Percentiles rank a stretch among this genome's conserved stretches.
Evolutionary conservation across 2,329 filamentous ascomycete species (phyloP).

Genomic region (Paraconiothyrium sp.): DNA sequence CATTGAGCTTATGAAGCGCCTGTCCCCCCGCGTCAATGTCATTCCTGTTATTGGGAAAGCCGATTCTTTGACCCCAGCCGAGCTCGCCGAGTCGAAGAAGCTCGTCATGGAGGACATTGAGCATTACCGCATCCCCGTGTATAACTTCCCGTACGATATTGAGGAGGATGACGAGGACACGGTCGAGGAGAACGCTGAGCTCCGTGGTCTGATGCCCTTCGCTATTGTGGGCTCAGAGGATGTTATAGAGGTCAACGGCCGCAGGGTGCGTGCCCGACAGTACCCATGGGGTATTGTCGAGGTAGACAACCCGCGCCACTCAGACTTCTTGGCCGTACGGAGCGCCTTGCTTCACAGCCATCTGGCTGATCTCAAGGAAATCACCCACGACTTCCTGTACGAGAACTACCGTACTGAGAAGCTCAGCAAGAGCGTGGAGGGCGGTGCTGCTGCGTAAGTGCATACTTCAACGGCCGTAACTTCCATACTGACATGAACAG

Average conservation of each 20-base stretch:
- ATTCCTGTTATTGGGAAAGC: conserved; percentile 99
- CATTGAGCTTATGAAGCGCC: conserved; percentile 99
- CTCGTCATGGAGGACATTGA: conserved; percentile 99
- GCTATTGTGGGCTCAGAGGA: conserved; percentile 99
- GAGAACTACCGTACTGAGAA: conserved; percentile 99
- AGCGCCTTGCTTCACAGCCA: conserved; percentile 97
- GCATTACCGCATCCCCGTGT: conserved; percentile 98
- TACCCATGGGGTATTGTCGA: conserved; percentile 99
- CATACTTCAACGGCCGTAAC: not conserved
- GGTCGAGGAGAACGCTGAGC: conserved; percentile 97
- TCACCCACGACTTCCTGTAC: conserved; percentile 99
- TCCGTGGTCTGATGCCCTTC: conserved; percentile 97
- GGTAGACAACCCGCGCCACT: conserved; percentile 98
- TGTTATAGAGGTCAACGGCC: conserved; percentile 89
- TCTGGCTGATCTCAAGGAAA: conserved; percentile 97
- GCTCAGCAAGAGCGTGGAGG: conserved; percentile 98
- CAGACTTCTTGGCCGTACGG: conserved; percentile 96
- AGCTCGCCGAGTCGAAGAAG: conserved; percentile 99
- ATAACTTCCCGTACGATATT: conserved; percentile 99
- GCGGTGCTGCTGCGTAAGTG: conserved; percentile 85
- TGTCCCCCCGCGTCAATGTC: conserved; percentile 97
- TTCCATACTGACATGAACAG: conserved; percentile 47
- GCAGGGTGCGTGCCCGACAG: conserved; percentile 91
- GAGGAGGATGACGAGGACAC: conserved; percentile 99
- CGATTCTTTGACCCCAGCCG: conserved; percentile 93